Percentiles rank a stretch among this genome's conserved stretches.
phyloP scores from a whole-genome alignment of 2,329 filamentous ascomycete genomes.

The Conoideocrella luteorostrata region DNA sequence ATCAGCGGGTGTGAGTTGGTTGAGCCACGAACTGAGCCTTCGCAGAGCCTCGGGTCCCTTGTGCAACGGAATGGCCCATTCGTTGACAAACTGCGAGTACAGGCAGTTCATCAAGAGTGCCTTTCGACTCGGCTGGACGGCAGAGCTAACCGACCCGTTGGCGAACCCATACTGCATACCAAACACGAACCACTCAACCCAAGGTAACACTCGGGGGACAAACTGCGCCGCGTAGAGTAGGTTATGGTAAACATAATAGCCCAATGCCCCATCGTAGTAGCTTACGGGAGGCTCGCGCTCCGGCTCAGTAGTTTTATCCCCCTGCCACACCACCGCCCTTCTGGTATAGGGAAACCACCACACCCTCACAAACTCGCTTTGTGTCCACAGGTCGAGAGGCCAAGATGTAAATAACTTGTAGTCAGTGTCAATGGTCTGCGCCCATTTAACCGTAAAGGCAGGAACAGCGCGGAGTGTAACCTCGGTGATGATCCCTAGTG shows the following conservation, averaged over 20 bases:
- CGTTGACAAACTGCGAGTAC: slow-evolving; percentile 97
- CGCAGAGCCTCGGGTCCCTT: slow-evolving; percentile 82
- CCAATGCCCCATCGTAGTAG: slow-evolving; percentile 77
- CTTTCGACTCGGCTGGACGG: slow-evolving; percentile 70
- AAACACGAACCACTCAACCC: slow-evolving; percentile 94
- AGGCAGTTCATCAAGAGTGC: slow-evolving; percentile 94
- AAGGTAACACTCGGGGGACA: slow-evolving; percentile 72
- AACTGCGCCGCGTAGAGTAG: slow-evolving; percentile 75
- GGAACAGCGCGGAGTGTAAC: slow-evolving; percentile 77
- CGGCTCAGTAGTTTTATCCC: slow-evolving; percentile 65
- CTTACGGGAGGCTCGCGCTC: slow-evolving; percentile 53
- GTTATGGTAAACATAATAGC: slow-evolving; percentile 88
- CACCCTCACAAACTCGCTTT: slow-evolving; percentile 81
- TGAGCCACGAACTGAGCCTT: slow-evolving; percentile 81
- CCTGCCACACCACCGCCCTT: slow-evolving; percentile 82
- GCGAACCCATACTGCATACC: slow-evolving; percentile 95
- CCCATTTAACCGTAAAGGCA: slow-evolving; percentile 80
- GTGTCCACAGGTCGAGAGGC: slow-evolving; percentile 70
- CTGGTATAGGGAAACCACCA: slow-evolving; percentile 98
- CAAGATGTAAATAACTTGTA: slow-evolving; percentile 63
- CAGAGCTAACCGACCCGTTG: slow-evolving; percentile 60
- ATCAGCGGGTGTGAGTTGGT: slow-evolving; percentile 55
- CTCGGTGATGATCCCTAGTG: slow-evolving; percentile 84
- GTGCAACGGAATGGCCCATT: slow-evolving; percentile 86
- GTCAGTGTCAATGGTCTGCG: slow-evolving; percentile 70